Conservation (phyloP, 371 early-diverging fungal species). For the Haplosporangium sp. region DNA sequence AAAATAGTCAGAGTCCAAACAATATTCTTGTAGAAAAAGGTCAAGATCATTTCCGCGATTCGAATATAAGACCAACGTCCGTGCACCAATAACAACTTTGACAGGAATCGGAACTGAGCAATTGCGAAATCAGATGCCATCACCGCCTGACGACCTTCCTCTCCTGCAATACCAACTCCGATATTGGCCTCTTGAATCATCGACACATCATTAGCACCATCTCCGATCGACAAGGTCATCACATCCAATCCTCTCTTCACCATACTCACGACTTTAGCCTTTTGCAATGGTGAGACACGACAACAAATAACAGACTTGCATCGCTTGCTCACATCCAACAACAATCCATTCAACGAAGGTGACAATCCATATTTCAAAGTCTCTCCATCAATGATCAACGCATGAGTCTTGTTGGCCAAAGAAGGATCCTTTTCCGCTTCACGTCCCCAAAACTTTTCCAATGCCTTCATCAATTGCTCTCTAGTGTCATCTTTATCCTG, state of each 20-base stretch:
- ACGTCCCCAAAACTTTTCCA: conserved; percentile 57
- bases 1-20: conserved; percentile 84
- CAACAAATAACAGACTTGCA: conserved; percentile 88
- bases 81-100: conserved; percentile 81
- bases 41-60: conserved; percentile 81
- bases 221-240: conserved; percentile 88
- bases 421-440: conserved; percentile 55
- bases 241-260: conserved; percentile 73
- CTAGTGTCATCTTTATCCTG: conserved; percentile 67
- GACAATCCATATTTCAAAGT: conserved; percentile 86
- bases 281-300: conserved; percentile 92
- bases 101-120: conserved; percentile 85
- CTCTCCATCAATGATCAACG: conserved; percentile 92
- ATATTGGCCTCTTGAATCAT: conserved; percentile 96
- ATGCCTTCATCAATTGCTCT: conserved; percentile 72
- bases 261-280: conserved; percentile 84
- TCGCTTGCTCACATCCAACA: conserved; percentile 77
- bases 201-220: conserved; percentile 94
- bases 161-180: conserved; percentile 93
- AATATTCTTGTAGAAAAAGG: conserved; percentile 86
- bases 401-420: conserved; percentile 64
- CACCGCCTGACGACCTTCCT: conserved; percentile 95
- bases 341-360: conserved; percentile 60
- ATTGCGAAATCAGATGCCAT: conserved; percentile 93
- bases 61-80: conserved; percentile 90